Evolutionary conservation across 495 filamentous ascomycete genomes (phyloP), one percentile per base, ranked within the genome.

Genomic region (Symbiotaphrina buchneri): DNA sequence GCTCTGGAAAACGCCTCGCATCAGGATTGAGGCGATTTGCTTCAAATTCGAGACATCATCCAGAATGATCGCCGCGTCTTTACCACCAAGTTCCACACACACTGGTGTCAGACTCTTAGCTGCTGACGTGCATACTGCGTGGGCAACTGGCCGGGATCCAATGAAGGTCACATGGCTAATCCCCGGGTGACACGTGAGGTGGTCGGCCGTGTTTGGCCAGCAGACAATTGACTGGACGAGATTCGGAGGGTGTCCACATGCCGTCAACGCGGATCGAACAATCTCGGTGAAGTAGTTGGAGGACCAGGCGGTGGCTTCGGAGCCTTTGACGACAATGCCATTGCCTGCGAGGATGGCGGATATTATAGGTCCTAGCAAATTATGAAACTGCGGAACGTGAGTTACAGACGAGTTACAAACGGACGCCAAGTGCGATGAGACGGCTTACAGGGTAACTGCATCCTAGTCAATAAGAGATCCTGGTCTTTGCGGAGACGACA

Each of bases 131-230:
- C 78, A 82, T 34, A 99, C 85, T 36, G 78, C 64, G 51, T 90
- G 78, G 22, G 83, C 87, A 18, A 94, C 72, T 3, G 74, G 71
- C 4, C 72, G 65, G 13, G 78, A 87, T 33, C 87, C 87, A 49
- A 99, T 99, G 56, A 99, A 99, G n/a, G 87, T 95, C 33, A 99
- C 55, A 45, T 99, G 90, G 20, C 67, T 56, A 40, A 95, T 79
- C 5, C 59, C 65, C 0, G 77, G 71, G 49, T 95, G 85, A 10
- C 73, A 79, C 16, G 83, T 92, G n/a, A 99, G 51, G 41, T 82
- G 63, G 27, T 65, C 55, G 5, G 85, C 87, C 0, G 73, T 70
- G 32, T 73, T 53, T 3, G 87, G 90, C 63, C 87, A 87, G 55
- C 84, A 93, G 19, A 75, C 61, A 28, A 92, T 59, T 19, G 65